phyloP scores from a whole-genome alignment of 768 basidiomycete genomes.

The Boletus tomentosulus region DNA sequence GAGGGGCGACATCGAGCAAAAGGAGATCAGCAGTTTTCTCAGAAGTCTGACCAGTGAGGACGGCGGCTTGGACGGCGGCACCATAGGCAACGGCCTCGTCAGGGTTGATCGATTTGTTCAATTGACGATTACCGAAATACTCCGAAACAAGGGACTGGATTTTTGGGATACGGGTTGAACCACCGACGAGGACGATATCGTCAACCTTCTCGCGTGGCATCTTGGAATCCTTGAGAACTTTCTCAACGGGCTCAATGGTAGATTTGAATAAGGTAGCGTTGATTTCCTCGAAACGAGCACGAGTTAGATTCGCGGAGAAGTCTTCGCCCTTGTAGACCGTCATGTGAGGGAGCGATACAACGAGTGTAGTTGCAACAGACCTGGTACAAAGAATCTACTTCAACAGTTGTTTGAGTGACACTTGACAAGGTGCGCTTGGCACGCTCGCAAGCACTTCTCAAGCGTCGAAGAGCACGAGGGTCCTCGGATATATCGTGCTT shows the following conservation, averaged over 20 bases:
- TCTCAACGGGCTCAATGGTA: conserved; percentile 96
- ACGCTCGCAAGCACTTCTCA: conserved; percentile 97
- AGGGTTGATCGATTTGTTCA: conserved; percentile 99
- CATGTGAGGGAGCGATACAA: conserved; percentile 4
- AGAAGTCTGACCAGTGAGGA: conserved; percentile 97
- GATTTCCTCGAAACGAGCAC: conserved; percentile 99
- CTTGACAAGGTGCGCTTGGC: conserved; percentile 98
- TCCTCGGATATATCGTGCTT: conserved; percentile 97
- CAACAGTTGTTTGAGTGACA: conserved; percentile 97
- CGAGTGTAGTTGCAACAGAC: conserved; percentile 34
- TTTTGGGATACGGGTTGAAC: conserved; percentile 99
- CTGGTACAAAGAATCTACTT: conserved; percentile 98
- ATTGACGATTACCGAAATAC: conserved; percentile 94
- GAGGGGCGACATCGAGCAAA: conserved; percentile 95
- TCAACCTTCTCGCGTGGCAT: conserved; percentile 96
- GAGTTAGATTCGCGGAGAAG: conserved; percentile 97
- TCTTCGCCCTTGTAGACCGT: conserved; percentile 72
- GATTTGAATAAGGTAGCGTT: conserved; percentile 94
- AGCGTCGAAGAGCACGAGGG: conserved; percentile 92
- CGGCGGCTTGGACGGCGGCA: conserved; percentile 98
- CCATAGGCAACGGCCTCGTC: conserved; percentile 99
- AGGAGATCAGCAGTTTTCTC: conserved; percentile 99
- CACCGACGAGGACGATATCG: conserved; percentile 99
- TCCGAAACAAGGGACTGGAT: conserved; percentile 98
- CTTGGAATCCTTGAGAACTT: conserved; percentile 98